Conservation (phyloP, 257 asterid genomes). For the Fraxinus quadrangulata region DNA sequence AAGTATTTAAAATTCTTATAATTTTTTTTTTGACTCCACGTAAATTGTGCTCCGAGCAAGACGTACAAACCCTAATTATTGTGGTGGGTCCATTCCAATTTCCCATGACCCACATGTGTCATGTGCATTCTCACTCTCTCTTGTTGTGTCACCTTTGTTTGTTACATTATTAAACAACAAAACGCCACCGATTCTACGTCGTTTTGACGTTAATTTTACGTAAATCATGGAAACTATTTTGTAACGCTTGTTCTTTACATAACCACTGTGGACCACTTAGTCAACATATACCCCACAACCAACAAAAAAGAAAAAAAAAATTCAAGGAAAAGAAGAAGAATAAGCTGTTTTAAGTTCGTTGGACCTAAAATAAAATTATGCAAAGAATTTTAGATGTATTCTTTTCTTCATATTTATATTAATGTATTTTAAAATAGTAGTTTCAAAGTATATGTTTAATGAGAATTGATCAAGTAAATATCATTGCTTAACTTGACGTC, state of each 20-base stretch:
- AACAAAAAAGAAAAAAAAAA: neutral
- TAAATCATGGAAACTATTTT: constrained; percentile 22
- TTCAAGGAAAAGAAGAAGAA: too few relatives aligned
- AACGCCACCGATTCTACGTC: constrained; percentile 32
- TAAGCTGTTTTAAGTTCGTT: too few relatives aligned
- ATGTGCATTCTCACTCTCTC: constrained; percentile 11
- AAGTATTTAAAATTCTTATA: too few relatives aligned
- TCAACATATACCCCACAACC: constrained; percentile 22
- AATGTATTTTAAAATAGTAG: too few relatives aligned
- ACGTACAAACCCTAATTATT: neutral
- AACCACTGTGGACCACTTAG: constrained; percentile 16
- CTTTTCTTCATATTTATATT: too few relatives aligned
- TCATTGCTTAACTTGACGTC: too few relatives aligned
- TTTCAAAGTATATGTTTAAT: too few relatives aligned
- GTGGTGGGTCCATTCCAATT: constrained; percentile 41
- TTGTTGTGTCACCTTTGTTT: constrained; percentile 16
- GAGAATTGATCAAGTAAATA: too few relatives aligned
- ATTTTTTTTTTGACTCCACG: too few relatives aligned
- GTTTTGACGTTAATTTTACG: constrained; percentile 24
- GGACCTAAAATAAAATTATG: too few relatives aligned
- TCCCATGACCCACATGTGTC: constrained; percentile 40
- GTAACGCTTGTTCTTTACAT: constrained; percentile 10
- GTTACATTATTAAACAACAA: constrained; percentile 28
- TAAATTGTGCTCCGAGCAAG: too few relatives aligned
- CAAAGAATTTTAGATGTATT: too few relatives aligned